A percentile compares a stretch with the other conserved stretches of the same genome.
Evolutionary conservation across 768 basidiomycete species (phyloP).

Genomic region (Lanmaoa pseudosensibilis): DNA sequence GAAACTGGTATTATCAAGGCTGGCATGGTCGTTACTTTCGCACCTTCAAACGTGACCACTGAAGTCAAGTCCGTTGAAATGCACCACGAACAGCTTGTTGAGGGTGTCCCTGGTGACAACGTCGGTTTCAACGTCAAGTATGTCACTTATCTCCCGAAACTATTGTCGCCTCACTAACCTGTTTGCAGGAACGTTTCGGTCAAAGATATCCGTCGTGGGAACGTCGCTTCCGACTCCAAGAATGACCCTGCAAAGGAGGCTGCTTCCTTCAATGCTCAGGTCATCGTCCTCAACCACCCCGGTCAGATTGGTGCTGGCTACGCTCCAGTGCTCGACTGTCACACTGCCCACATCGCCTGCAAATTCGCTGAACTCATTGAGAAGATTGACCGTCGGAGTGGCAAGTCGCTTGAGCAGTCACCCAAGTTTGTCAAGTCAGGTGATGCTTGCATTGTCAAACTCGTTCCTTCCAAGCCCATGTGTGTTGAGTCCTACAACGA

Average conservation of each 20-base stretch:
- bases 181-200: slow-evolving; percentile 91
- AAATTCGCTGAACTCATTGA: slow-evolving; percentile 98
- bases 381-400: slow-evolving; percentile 99
- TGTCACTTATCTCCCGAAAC: slow-evolving; percentile 25
- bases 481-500: slow-evolving; percentile 92
- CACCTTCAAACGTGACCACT: slow-evolving; percentile 97
- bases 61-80: slow-evolving; percentile 99
- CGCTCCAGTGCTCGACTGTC: slow-evolving; percentile 98
- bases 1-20: slow-evolving; percentile 99
- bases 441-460: slow-evolving; percentile 98
- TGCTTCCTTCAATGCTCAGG: slow-evolving; percentile 98
- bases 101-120: slow-evolving; percentile 97
- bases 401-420: slow-evolving; percentile 81
- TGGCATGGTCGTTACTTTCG: slow-evolving; percentile 98
- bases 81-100: slow-evolving; percentile 97
- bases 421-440: slow-evolving; percentile 99
- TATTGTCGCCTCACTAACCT: slow-evolving; percentile 3
- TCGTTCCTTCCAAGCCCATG: slow-evolving; percentile 95
- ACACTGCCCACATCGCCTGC: slow-evolving; percentile 99
- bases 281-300: slow-evolving; percentile 99
- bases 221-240: slow-evolving; percentile 99
- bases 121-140: slow-evolving; percentile 99
- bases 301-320: slow-evolving; percentile 99
- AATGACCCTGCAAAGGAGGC: slow-evolving; percentile 99
- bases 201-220: slow-evolving; percentile 99